Conservation (phyloP, 805 yeast genomes). For the Wickerhamiella alocasiicola region DNA sequence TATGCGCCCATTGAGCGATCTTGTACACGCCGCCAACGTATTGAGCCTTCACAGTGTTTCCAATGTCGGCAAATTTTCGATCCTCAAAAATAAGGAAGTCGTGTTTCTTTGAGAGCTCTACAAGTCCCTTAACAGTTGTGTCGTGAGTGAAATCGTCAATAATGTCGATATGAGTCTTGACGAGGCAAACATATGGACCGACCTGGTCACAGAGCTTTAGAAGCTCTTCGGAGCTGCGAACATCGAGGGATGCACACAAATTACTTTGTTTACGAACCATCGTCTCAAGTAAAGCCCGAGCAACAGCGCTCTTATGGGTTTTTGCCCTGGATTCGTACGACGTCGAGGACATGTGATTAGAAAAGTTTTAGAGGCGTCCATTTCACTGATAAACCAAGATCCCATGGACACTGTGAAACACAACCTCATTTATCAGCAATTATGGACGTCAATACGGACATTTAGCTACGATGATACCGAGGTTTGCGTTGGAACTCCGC, state of each 20-base stretch:
- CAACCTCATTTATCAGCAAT: constrained; percentile 29
- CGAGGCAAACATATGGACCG: constrained; percentile 85
- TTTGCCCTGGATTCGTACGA: constrained; percentile 56
- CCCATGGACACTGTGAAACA: constrained; percentile 15
- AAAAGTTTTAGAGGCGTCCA: not conserved
- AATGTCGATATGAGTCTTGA: constrained; percentile 91
- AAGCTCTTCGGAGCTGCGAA: constrained; percentile 65
- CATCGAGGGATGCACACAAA: constrained; percentile 90
- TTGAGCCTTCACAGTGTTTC: constrained; percentile 91
- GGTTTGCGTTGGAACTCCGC: constrained; percentile 25
- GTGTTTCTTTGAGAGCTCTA: constrained; percentile 63
- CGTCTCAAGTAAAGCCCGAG: constrained; percentile 53
- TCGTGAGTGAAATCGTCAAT: constrained; percentile 80
- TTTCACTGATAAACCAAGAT: too few species aligned
- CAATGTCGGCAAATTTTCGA: constrained; percentile 96
- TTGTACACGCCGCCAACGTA: constrained; percentile 80
- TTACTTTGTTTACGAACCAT: constrained; percentile 77
- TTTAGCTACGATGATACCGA: constrained; percentile 15
- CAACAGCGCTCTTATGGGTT: constrained; percentile 65
- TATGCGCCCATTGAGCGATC: constrained; percentile 91
- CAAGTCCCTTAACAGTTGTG: constrained; percentile 61
- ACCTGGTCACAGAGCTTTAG: constrained; percentile 58
- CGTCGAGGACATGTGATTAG: constrained; percentile 1
- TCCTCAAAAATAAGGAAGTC: constrained; percentile 90
- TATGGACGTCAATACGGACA: constrained; percentile 25